Evolutionary conservation across 163 green algal species (phyloP), one percentile per base, ranked within the genome.

Genomic region (Chloroidium sp.): DNA sequence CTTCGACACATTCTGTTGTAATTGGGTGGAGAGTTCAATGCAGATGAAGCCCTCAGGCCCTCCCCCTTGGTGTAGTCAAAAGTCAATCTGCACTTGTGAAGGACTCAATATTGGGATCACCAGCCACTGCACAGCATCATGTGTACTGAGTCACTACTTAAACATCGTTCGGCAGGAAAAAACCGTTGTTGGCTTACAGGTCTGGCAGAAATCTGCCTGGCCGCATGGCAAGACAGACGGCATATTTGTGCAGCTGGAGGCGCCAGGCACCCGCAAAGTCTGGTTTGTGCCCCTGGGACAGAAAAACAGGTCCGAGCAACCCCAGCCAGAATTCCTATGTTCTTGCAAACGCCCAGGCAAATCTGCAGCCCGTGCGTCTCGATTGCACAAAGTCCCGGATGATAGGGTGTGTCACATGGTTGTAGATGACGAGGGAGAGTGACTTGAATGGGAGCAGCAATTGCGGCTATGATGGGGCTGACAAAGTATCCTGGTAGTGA

Each of bases 141-240:
- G 61, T 72, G 4, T 36, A 36, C 36, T 36, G 36, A 36, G 36
- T 36, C 6, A 36, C 61, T 69, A 61, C 76, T 62, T 14, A 58
- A 36, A 10, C 78, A 62, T 64, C 36, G 36, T 6, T 67, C 62
- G 58, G 1, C 78, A 72, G 58, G 60, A 62, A 4, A 62, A 0
- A 78, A 4, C 1, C 61, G 59, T 78, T 72, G 4, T 72, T 64
- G 4, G 2, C 8, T 58, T 62, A n/a, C 82, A 85, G 82, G 82
- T 85, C 58, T 85, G 82, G 82, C 81, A 85, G 75, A 81, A 76
- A 59, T 62, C 59, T 4, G 78, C 68, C 0, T 85, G 82, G 82
- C 67, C 75, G 59, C 75, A 76, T 13, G 74, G 69, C 0, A 64
- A 72, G 8, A 10, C 64, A 10, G 60, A 85, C 59, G 82, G 82